phyloP scores from a whole-genome alignment of 306 rosid genomes.

The Potentilla sterilis region DNA sequence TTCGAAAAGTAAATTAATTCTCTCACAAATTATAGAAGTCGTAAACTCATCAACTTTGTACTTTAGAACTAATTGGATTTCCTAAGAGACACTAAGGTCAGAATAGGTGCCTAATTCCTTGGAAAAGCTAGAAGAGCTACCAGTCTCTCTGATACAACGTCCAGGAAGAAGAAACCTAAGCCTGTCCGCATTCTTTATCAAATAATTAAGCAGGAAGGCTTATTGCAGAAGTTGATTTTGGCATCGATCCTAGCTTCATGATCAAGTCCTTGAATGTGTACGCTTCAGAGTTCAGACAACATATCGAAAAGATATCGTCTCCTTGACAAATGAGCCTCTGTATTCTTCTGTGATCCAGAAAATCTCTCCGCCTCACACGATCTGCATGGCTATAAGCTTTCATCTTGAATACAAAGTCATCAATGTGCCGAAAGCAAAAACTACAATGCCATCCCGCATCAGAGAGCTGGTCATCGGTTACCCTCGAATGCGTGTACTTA shows the following conservation, averaged over 20 bases:
- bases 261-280: conserved; percentile 72
- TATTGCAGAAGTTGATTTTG: conserved; percentile 75
- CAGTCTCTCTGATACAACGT: conserved; percentile 62
- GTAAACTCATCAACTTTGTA: no score
- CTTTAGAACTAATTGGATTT: no score
- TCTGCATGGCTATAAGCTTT: conserved; percentile 91
- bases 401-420: conserved; percentile 85
- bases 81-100: background rate
- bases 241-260: conserved; percentile 76
- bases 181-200: conserved; percentile 71
- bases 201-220: conserved; percentile 76
- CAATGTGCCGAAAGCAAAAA: conserved; percentile 70
- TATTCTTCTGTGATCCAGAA: conserved; percentile 62
- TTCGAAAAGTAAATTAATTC: no score
- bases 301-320: conserved; percentile 72
- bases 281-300: conserved; percentile 96
- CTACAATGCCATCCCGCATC: conserved; percentile 98
- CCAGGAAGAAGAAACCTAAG: conserved; percentile 84
- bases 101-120: no score
- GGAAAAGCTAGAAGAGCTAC: background rate
- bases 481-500: conserved; percentile 63
- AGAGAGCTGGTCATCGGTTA: conserved; percentile 46
- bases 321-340: conserved; percentile 72
- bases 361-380: conserved; percentile 57
- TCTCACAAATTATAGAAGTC: no score